Evolutionary conservation across 345 rosid species (phyloP).

Genomic region (Hibiscus mutabilis): DNA sequence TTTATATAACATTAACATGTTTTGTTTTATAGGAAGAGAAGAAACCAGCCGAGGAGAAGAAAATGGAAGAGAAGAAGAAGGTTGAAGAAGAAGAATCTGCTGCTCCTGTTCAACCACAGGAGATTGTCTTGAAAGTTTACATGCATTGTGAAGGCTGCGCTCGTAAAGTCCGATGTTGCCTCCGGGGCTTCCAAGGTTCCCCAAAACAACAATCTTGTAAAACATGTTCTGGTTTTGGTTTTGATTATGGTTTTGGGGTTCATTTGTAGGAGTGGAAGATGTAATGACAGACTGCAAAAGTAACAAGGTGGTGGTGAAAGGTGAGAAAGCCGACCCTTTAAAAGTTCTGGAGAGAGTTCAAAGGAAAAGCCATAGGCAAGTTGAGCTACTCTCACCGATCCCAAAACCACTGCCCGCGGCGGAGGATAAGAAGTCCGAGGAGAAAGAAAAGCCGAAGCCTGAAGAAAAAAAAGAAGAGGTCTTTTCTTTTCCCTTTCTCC

Average conservation of each 20-base stretch:
- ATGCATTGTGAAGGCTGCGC: constrained; percentile 99
- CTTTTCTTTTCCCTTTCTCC: not conserved
- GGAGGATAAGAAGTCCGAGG: constrained; percentile 50
- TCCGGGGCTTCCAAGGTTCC: constrained; percentile 70
- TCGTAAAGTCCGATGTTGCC: constrained; percentile 67
- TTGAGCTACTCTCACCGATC: constrained; percentile 82
- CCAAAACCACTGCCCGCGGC: constrained; percentile 56
- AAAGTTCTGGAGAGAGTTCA: constrained; percentile 75
- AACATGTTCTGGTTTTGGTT: not conserved
- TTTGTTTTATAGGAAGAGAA: constrained; percentile 39
- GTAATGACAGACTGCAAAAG: constrained; percentile 74
- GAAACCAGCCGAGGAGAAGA: constrained; percentile 41
- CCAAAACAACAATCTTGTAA: not conserved
- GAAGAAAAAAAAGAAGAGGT: constrained; percentile 80
- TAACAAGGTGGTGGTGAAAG: constrained; percentile 83
- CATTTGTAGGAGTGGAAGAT: constrained; percentile 70
- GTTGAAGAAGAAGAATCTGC: constrained; percentile 32
- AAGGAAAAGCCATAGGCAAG: constrained; percentile 75
- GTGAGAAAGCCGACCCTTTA: constrained; percentile 85
- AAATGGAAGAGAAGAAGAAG: constrained; percentile 25
- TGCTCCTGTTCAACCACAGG: constrained; percentile 55
- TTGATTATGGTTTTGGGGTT: not conserved
- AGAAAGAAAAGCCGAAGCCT: constrained; percentile 45
- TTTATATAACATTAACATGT: not conserved
- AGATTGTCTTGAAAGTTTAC: constrained; percentile 67